Base-by-base conservation (phyloP, 225 moss, liverwort and hornwort genomes). In the Physcomitrium patens region DNA sequence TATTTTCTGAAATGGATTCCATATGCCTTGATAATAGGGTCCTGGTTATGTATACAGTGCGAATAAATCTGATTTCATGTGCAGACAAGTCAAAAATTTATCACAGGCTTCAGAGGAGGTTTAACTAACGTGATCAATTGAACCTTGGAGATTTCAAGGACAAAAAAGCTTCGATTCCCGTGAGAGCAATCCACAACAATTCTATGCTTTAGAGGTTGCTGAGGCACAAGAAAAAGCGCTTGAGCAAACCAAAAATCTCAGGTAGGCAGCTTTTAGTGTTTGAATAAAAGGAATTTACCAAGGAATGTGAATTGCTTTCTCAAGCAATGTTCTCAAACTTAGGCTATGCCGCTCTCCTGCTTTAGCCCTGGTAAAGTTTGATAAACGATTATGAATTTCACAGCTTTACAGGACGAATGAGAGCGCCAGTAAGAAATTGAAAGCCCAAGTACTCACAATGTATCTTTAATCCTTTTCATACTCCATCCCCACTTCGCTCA, bases 41-140 rank as follows among this genome's bases (percentile, higher is more conserved):
- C 31, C 31, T 37, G 31, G 7, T 4, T 37, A 3, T 51, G 9
- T 26, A 14, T 16, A 49, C 28, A 5, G 15, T 37, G 24, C 17
- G 20, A 28, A 17, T 12, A n/a, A 15, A 11, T 15, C 14, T 11
- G 24, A 5, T 9, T 7, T 70, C 7, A 19, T 70, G 12, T 74
- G 74, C 84, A 81, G 84, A 70, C 17, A 80, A 63, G 63, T 74
- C 80, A 18, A 84, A 84, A 63, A 22, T 70, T 9, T 80, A 60
- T 61, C 84, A 78, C 62, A 77, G 52, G 59, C 67, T 81, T 62
- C 80, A 81, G 44, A 70, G 74, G 65, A 77, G 77, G 73, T 84
- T 84, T 60, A 69, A 84, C 68, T 83, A 72, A 83, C 8, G 44
- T 11, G 10, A 16, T 63, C 37, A 10, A 4, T 13, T 14, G 17